These are phyloP conservation scores for Aspergillus baeticus DNA, from an alignment of 495 filamentous ascomycete species.

Conservation along the genomic window DNA sequence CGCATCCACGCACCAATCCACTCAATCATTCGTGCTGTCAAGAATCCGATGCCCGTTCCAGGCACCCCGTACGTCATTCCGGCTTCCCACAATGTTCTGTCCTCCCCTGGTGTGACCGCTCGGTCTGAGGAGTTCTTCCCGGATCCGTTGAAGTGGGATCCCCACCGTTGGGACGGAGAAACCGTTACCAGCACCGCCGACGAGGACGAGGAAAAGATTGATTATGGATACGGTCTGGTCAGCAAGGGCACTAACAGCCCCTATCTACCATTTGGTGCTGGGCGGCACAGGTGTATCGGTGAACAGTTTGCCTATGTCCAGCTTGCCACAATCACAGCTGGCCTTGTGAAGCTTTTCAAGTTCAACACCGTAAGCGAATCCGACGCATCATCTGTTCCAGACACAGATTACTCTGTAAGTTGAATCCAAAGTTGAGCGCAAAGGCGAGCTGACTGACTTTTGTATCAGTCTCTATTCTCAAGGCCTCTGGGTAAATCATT, in stretches of 20 bases:
- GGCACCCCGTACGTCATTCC: slow-evolving; percentile 48
- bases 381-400: slow-evolving; percentile 30
- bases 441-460: slow-evolving; percentile 14
- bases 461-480: slow-evolving; percentile 47
- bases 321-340: slow-evolving; percentile 45
- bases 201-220: slow-evolving; percentile 45
- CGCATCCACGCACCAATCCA: slow-evolving; percentile 66
- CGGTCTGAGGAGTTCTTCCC: slow-evolving; percentile 44
- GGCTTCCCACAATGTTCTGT: slow-evolving; percentile 46
- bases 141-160: slow-evolving; percentile 48
- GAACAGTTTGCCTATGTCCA: slow-evolving; percentile 58
- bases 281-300: slow-evolving; percentile 56
- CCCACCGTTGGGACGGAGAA: slow-evolving; percentile 50
- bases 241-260: slow-evolving; percentile 54
- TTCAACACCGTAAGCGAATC: slow-evolving; percentile 32
- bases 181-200: slow-evolving; percentile 23
- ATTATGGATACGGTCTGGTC: slow-evolving; percentile 48
- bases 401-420: slow-evolving; percentile 52
- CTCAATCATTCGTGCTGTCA: slow-evolving; percentile 60
- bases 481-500: slow-evolving; percentile 44
- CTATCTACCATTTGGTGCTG: slow-evolving; percentile 56
- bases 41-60: slow-evolving; percentile 53
- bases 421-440: background rate
- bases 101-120: slow-evolving; percentile 50
- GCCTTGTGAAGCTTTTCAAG: slow-evolving; percentile 47